Evolutionary conservation across 169 alveolate genomes (phyloP).

Genomic region (Plasmodium vivax): DNA sequence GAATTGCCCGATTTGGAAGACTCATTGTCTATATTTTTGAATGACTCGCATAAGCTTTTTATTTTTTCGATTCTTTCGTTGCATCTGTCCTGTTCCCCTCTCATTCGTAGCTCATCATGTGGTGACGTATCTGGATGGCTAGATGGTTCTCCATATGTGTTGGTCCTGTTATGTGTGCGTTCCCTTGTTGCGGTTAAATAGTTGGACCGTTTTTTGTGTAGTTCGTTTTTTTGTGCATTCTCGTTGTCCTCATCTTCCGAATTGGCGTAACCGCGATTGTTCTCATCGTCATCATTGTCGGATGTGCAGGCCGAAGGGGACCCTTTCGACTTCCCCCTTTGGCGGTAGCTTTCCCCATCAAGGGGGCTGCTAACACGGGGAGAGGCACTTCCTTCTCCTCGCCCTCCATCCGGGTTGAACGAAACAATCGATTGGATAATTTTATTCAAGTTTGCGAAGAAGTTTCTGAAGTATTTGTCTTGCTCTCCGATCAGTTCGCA

Average conservation of each 20-base stretch:
- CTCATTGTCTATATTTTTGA: slow-evolving; percentile 42
- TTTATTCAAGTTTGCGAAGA: slow-evolving; percentile 39
- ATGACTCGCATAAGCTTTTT: slow-evolving; percentile 38
- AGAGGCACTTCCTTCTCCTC: background rate
- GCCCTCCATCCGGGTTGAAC: background rate
- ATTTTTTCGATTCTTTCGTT: slow-evolving; percentile 27
- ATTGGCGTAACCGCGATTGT: background rate
- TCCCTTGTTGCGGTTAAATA: background rate
- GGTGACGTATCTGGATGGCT: background rate
- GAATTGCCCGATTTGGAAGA: slow-evolving; percentile 1
- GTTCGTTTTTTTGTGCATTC: background rate
- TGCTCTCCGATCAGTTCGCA: slow-evolving; percentile 32
- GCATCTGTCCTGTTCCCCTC: background rate
- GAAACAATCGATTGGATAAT: slow-evolving; percentile 17
- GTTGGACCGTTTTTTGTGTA: background rate
- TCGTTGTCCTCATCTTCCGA: background rate
- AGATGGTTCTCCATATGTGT: background rate
- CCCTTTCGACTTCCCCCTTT: background rate
- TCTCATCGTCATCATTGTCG: background rate
- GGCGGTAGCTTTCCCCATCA: background rate
- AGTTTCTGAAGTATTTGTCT: slow-evolving; percentile 30
- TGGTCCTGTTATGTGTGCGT: background rate
- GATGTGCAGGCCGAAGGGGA: background rate
- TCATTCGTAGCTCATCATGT: background rate
- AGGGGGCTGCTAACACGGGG: background rate